Conservation (phyloP, 495 filamentous ascomycete species). For the Polyplosphaeria fusca region DNA sequence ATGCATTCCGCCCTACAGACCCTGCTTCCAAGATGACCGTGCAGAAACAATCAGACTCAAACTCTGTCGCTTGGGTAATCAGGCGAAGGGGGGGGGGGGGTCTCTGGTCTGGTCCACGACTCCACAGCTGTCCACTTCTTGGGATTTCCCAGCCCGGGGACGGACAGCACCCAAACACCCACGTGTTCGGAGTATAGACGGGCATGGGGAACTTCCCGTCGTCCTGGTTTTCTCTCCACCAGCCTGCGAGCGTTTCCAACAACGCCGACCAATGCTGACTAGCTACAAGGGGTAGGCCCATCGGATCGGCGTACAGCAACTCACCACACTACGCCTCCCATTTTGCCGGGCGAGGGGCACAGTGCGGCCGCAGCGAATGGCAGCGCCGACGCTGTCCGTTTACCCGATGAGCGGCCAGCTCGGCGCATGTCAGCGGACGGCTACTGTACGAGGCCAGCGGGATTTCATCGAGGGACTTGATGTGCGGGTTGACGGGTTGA, state of each 20-base stretch:
- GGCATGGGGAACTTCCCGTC: slow-evolving; percentile 6
- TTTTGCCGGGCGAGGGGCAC: too few relatives aligned
- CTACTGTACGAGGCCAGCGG: neutral
- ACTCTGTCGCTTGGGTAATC: slow-evolving; percentile 13
- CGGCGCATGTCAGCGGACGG: slow-evolving; percentile 8
- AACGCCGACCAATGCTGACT: neutral
- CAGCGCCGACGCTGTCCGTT: slow-evolving; percentile 10
- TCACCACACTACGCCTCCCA: slow-evolving; percentile 5
- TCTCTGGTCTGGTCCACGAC: neutral
- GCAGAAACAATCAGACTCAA: slow-evolving; percentile 7
- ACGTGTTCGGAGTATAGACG: slow-evolving; percentile 15
- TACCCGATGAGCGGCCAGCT: slow-evolving; percentile 13
- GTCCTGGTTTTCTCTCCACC: neutral
- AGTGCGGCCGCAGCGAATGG: slow-evolving; percentile 14
- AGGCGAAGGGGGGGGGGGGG: neutral
- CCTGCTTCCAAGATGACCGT: slow-evolving; percentile 1
- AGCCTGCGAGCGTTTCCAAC: neutral
- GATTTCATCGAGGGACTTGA: neutral
- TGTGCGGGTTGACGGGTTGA: neutral
- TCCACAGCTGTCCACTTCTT: too few relatives aligned
- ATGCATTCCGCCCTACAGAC: slow-evolving; percentile 1
- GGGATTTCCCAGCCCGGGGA: too few relatives aligned
- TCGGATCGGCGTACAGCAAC: slow-evolving; percentile 2
- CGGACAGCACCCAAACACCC: too few relatives aligned
- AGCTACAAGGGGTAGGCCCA: neutral